Conservation (phyloP, 1,284 basidiomycete species). For the Cutaneotrichosporon cutaneum region DNA sequence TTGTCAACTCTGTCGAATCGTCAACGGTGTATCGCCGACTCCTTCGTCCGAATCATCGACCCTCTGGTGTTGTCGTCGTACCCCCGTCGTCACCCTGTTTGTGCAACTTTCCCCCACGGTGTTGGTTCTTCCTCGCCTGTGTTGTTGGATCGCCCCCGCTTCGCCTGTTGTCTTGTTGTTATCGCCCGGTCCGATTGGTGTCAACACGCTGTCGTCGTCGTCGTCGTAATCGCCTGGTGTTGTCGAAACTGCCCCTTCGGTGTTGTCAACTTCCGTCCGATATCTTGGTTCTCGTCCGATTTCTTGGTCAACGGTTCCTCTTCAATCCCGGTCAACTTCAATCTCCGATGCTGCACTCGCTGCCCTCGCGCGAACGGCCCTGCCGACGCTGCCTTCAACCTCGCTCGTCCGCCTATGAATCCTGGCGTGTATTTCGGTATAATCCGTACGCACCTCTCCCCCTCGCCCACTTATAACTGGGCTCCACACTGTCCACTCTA, state of each 20-base stretch:
- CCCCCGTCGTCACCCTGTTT: constrained; percentile 3
- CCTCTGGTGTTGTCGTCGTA: constrained; percentile 4
- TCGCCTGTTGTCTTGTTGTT: constrained; percentile 7
- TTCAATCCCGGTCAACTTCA: constrained; percentile 6
- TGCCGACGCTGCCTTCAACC: constrained; percentile 17
- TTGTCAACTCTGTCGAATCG: constrained; percentile 1
- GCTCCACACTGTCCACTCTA: constrained; percentile 13
- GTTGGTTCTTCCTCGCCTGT: neutral
- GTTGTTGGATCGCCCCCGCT: constrained; percentile 3
- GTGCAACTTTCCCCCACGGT: neutral
- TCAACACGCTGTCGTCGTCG: constrained; percentile 8
- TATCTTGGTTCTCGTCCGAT: constrained; percentile 1
- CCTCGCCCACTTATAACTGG: constrained; percentile 14
- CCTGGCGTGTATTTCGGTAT: constrained; percentile 31
- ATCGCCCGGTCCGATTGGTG: constrained; percentile 5
- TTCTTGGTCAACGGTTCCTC: neutral
- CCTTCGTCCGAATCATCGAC: neutral
- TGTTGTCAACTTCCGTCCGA: constrained; percentile 7
- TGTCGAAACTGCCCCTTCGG: neutral
- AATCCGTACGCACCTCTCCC: constrained; percentile 26
- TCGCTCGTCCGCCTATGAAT: constrained; percentile 32
- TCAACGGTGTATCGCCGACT: constrained; percentile 1
- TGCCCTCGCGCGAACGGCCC: constrained; percentile 9
- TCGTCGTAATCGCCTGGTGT: constrained; percentile 4
- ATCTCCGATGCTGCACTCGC: constrained; percentile 5